Percentiles rank a stretch among this genome's conserved stretches.
These are phyloP conservation scores for Mortierella claussenii DNA, from an alignment of 192 early-diverging fungal genomes.

Conservation along the genomic window DNA sequence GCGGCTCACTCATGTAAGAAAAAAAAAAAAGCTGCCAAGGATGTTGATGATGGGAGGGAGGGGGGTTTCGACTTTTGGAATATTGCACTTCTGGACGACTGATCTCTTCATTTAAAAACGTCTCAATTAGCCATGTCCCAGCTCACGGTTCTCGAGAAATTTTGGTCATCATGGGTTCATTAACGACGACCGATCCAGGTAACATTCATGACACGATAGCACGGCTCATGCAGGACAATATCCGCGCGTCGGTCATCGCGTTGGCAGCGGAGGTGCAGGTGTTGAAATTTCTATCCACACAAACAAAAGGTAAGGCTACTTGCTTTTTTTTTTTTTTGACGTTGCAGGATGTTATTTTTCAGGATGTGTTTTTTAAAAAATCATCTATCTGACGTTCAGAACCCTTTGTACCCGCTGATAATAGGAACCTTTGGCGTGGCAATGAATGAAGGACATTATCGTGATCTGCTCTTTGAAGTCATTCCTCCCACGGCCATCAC, in stretches of 20 bases:
- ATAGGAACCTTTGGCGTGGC: conserved; percentile 84
- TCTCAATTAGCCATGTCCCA: conserved; percentile 73
- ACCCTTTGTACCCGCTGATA: neutral
- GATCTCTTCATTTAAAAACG: too few species aligned
- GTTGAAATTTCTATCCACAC: conserved; percentile 74
- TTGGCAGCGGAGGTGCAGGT: conserved; percentile 92
- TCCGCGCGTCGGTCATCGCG: conserved; percentile 90
- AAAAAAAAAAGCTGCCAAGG: too few species aligned
- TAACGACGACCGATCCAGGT: conserved; percentile 95
- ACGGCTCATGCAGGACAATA: conserved; percentile 69
- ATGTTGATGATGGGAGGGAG: too few species aligned
- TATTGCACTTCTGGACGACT: too few species aligned
- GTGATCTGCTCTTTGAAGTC: conserved; percentile 84
- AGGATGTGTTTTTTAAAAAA: neutral
- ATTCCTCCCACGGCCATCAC: conserved; percentile 90
- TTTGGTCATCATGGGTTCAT: conserved; percentile 84
- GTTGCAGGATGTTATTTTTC: neutral
- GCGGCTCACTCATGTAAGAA: conserved; percentile 68
- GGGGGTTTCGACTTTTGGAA: too few species aligned
- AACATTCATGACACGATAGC: conserved; percentile 88
- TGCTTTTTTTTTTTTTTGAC: too few species aligned
- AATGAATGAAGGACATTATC: conserved; percentile 83
- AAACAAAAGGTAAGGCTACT: conserved; percentile 85
- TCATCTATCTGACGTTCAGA: neutral
- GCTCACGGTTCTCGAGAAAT: conserved; percentile 91